These are phyloP conservation scores for Scorias spongiosa DNA, from an alignment of 2,329 filamentous ascomycete genomes.

Conservation along the genomic window DNA sequence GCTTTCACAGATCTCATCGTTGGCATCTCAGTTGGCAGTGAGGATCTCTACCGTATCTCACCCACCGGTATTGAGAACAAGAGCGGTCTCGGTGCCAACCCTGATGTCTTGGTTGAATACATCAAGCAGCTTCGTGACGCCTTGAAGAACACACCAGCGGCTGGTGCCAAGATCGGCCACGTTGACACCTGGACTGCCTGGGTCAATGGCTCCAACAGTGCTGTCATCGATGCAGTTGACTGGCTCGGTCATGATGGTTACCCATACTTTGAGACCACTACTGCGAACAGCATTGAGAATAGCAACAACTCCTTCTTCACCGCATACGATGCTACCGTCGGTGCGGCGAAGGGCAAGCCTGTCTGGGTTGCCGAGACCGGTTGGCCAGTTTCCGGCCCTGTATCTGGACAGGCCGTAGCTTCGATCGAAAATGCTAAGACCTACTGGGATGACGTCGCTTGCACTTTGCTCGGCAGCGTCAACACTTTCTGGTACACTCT, in stretches of 20 bases:
- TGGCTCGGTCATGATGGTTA: slow-evolving; percentile 77
- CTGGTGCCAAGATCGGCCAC: slow-evolving; percentile 47
- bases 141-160: slow-evolving; percentile 43
- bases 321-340: slow-evolving; percentile 45
- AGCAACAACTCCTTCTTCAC: slow-evolving; percentile 53
- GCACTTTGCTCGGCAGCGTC: slow-evolving; percentile 46
- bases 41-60: slow-evolving; percentile 57
- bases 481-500: slow-evolving; percentile 64
- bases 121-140: slow-evolving; percentile 52
- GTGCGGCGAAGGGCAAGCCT: slow-evolving; percentile 47
- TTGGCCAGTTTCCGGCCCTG: slow-evolving; percentile 61
- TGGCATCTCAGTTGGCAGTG: slow-evolving; percentile 73
- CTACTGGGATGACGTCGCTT: slow-evolving; percentile 72
- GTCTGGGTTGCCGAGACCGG: slow-evolving; percentile 85
- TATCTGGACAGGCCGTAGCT: slow-evolving; percentile 46
- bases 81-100: slow-evolving; percentile 47
- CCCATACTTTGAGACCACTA: slow-evolving; percentile 63
- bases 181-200: slow-evolving; percentile 73
- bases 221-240: slow-evolving; percentile 54
- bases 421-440: slow-evolving; percentile 52
- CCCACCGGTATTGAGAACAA: slow-evolving; percentile 50
- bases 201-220: slow-evolving; percentile 56
- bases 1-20: slow-evolving; percentile 52
- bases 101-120: slow-evolving; percentile 49
- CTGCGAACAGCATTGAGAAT: slow-evolving; percentile 49